Base-by-base conservation (phyloP, 768 basidiomycete genomes). In the Psilocybe cubensis region DNA sequence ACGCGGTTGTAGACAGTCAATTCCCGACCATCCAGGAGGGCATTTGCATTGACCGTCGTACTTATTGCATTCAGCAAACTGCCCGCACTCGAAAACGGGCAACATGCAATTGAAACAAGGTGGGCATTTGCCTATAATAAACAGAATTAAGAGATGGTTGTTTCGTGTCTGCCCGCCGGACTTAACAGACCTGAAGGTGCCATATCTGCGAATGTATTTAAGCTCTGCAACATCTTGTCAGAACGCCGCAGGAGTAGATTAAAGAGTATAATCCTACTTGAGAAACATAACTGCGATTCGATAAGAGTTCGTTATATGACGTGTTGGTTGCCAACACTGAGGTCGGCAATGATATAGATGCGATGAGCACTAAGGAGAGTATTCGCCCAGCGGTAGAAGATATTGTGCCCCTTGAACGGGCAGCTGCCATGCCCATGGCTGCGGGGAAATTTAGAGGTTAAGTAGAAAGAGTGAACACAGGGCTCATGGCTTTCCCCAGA, bases 1-100 rank as follows among this genome's bases (percentile, higher is more conserved):
- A 97, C 96, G 89, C 20, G 97, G 96, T 7, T 84, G 84, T 51
- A 97, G 74, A 74, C 97, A 99, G 67, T 98, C 96, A 33, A 95
- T 89, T 1, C 97, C 97, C 44, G 94, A 93, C 87, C 96, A 99
- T n/a, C 97, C 97, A 40, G 93, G 83, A 1, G 95, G 94, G 67
- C 97, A 99, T 68, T 94, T 88, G 75, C 97, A 99, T 66, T 97
- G 94, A 1, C 97, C 97, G 68, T 98, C 87, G 68, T 91, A 98
- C 47, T 85, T 81, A 67, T 96, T 89, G 74, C 97, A 99, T 42
- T 86, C 76, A 24, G 94, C 96, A 63, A 86, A 97, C 72, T 98
- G 94, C 1, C 94, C 94, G 68, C 96, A 99, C 0, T 81, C 89
- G 72, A 96, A 98, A 0, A 85, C 90, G 0, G 95, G 94, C 14